phyloP scores from a whole-genome alignment of 2,329 filamentous ascomycete genomes.

The Endothia cerciana region DNA sequence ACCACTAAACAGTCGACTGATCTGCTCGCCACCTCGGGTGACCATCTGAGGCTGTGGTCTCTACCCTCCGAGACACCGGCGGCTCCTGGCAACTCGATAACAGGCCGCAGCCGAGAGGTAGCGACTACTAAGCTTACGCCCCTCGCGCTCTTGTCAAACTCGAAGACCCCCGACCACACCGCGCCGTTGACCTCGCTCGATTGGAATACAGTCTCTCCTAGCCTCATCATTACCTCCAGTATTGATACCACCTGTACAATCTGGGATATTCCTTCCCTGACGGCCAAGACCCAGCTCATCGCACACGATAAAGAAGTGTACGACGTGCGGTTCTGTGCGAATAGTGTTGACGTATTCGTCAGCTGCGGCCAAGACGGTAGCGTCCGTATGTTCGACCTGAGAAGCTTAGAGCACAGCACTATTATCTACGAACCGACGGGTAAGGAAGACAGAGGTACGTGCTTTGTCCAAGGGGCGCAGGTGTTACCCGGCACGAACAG shows the following conservation, averaged over 20 bases:
- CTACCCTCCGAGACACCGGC: constrained; percentile 70
- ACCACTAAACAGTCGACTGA: constrained; percentile 95
- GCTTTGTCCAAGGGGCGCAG: constrained; percentile 13
- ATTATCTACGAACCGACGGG: constrained; percentile 98
- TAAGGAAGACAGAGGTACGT: constrained; percentile 74
- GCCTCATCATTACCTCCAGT: constrained; percentile 96
- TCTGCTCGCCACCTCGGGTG: constrained; percentile 90
- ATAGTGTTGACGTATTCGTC: constrained; percentile 98
- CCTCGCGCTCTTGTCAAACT: constrained; percentile 91
- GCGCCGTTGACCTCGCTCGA: constrained; percentile 94
- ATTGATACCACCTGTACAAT: constrained; percentile 99
- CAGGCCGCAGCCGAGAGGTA: constrained; percentile 62
- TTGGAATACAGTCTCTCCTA: constrained; percentile 97
- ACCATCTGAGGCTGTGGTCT: constrained; percentile 93
- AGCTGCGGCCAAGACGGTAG: constrained; percentile 97
- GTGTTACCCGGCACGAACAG: neutral
- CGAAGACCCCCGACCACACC: constrained; percentile 97
- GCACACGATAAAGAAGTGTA: constrained; percentile 99
- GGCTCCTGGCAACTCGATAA: constrained; percentile 68
- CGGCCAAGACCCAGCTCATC: constrained; percentile 96
- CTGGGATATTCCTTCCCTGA: constrained; percentile 98
- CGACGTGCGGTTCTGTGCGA: constrained; percentile 96
- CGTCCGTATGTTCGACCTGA: constrained; percentile 97
- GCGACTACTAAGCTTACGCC: constrained; percentile 82
- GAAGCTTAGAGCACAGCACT: constrained; percentile 95